Percentiles rank a stretch among this genome's conserved stretches.
These are phyloP conservation scores for Wickerhamomyces rabaulensis DNA, from an alignment of 805 yeast species.

Conservation along the genomic window DNA sequence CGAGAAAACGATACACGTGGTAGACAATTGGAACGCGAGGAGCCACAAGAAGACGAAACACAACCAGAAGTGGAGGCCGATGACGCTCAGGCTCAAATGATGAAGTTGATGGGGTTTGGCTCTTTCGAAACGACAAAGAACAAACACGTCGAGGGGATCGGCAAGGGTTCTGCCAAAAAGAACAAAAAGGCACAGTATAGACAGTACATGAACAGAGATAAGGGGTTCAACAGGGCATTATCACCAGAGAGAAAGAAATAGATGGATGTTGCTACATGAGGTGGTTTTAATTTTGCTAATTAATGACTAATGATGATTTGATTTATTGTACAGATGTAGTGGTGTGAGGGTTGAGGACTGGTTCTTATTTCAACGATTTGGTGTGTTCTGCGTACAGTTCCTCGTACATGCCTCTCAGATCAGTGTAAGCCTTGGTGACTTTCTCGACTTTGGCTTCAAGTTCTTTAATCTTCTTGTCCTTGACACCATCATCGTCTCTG, in stretches of 20 bases:
- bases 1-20: background rate
- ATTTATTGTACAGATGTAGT: background rate
- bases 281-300: background rate
- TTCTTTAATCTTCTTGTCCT: constrained; percentile 28
- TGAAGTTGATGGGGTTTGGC: constrained; percentile 52
- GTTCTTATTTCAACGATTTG: background rate
- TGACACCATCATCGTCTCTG: constrained; percentile 13
- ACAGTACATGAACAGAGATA: constrained; percentile 54
- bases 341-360: background rate
- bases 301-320: background rate
- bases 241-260: constrained; percentile 37
- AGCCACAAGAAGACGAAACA: background rate
- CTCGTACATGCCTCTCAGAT: constrained; percentile 55
- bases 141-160: constrained; percentile 47
- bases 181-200: constrained; percentile 42
- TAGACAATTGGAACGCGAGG: background rate
- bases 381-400: constrained; percentile 46
- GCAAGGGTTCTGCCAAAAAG: constrained; percentile 35
- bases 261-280: background rate
- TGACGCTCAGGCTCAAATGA: constrained; percentile 27
- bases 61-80: constrained; percentile 26
- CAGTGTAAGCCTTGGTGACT: constrained; percentile 54
- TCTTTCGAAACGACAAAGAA: constrained; percentile 53
- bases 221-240: constrained; percentile 50
- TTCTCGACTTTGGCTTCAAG: constrained; percentile 42